Percentiles rank a stretch among this genome's conserved stretches.
phyloP scores from a whole-genome alignment of 73 alveolate genomes.

The Stentor roeselii region DNA sequence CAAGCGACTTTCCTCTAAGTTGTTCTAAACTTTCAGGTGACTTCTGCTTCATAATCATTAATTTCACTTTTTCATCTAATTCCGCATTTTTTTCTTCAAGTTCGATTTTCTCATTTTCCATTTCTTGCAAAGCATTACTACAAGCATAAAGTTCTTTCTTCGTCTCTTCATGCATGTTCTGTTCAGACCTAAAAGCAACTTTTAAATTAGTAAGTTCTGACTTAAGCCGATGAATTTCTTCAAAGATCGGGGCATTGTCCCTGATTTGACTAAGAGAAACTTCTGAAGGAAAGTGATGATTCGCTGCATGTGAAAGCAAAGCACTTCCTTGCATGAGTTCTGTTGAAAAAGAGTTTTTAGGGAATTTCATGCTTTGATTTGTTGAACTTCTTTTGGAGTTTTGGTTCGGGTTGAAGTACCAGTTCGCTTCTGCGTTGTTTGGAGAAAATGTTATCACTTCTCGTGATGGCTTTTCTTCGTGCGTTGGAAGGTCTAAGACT shows the following conservation, averaged over 20 bases:
- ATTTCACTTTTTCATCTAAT: not conserved
- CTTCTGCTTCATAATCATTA: not conserved
- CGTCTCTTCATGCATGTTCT: conserved; percentile 11
- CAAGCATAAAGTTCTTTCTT: conserved; percentile 24
- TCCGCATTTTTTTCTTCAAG: conserved; percentile 10
- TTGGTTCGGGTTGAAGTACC: not conserved
- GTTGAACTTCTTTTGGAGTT: conserved; percentile 1
- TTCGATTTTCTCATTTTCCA: not conserved
- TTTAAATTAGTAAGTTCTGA: not conserved
- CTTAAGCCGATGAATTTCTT: conserved; percentile 9
- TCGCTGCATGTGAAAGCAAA: conserved; percentile 9
- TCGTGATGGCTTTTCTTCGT: conserved; percentile 12
- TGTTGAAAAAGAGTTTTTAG: not conserved
- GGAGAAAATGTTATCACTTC: conserved; percentile 29
- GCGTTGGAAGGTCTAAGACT: conserved; percentile 11
- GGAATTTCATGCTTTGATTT: conserved; percentile 7
- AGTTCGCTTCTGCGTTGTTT: not conserved
- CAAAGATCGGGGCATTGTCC: conserved; percentile 18
- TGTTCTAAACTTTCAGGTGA: not conserved
- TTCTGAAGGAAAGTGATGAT: conserved; percentile 15
- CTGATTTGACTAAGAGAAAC: not conserved
- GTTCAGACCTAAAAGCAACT: not conserved
- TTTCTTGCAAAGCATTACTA: not conserved
- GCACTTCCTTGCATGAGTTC: conserved; percentile 25
- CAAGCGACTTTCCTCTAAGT: conserved; percentile 14